Conservation (phyloP, 805 yeast species). For the Nematodospora valgi region DNA sequence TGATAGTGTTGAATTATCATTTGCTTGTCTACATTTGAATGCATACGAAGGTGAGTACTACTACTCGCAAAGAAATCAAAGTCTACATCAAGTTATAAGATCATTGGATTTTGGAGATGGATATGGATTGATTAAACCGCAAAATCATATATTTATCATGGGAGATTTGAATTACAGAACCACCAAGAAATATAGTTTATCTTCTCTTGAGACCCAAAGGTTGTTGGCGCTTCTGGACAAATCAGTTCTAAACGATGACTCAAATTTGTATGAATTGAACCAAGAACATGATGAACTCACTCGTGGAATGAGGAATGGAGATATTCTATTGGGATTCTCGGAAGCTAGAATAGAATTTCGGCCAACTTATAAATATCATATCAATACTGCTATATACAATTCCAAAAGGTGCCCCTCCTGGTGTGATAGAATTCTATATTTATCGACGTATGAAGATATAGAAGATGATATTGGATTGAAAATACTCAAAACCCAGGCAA, state of each 20-base stretch:
- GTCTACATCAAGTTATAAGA: slow-evolving; percentile 47
- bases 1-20: slow-evolving; percentile 44
- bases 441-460: slow-evolving; percentile 33
- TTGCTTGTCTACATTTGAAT: slow-evolving; percentile 67
- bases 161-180: slow-evolving; percentile 88
- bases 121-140: slow-evolving; percentile 47
- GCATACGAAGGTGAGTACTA: slow-evolving; percentile 70
- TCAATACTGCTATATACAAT: slow-evolving; percentile 51
- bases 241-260: slow-evolving; percentile 7
- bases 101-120: slow-evolving; percentile 59
- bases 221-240: slow-evolving; percentile 24
- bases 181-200: slow-evolving; percentile 15
- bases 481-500: not conserved
- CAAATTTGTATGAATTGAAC: slow-evolving; percentile 17
- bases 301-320: slow-evolving; percentile 35
- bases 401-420: slow-evolving; percentile 72
- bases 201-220: slow-evolving; percentile 12
- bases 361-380: slow-evolving; percentile 76
- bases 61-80: slow-evolving; percentile 48
- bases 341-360: slow-evolving; percentile 64
- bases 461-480: slow-evolving; percentile 4
- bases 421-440: slow-evolving; percentile 82
- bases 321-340: slow-evolving; percentile 56
- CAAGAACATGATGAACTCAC: slow-evolving; percentile 50
- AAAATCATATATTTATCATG: slow-evolving; percentile 62